Base-by-base conservation (phyloP, 139 green algal genomes). In the Marvania coccoides region DNA sequence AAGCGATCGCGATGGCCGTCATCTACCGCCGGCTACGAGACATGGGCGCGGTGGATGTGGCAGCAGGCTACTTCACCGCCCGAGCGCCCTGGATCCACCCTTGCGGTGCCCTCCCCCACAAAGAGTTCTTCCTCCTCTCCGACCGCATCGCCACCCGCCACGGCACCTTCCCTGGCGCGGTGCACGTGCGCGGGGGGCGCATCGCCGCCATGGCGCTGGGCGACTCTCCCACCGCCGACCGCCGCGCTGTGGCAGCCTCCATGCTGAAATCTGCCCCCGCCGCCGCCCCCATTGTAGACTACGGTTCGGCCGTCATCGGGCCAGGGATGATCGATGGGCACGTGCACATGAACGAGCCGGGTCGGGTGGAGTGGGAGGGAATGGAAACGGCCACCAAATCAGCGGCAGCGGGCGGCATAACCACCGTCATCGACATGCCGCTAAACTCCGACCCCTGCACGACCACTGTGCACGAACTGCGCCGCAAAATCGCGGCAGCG, bases 361-460 rank as follows among this genome's bases (percentile, higher is more conserved):
- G 93, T 4, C 58, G 91, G 6, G 74, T 72, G 26, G 77, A 95
- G 1, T 98, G 93, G 93, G 93, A 98, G 79, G 93, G 92, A 24
- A 80, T 95, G 4, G 47, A 36, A 5, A 88, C 83, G 0, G 93
- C 75, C 13, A 98, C 93, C 1, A 39, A 26, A 8, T 89, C 90
- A n/a, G 93, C 93, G 5, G 90, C 83, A 7, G 79, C 80, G 1
- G 93, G 93, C 2, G 93, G 93, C 28, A 65, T 95, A 26, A 97
- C 92, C 14, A 95, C 85, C 0, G 37, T 97, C 2, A 69, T 98
- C 4, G 93, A 98, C 72, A 98, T 98, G 93, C 93, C 93, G 0
- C 82, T 98, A 5, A 97, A 97, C 83, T 83, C 61, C 37, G 31
- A 77, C 10, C 92, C 92, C 2, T 66, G 67, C 34, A 90, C 75